phyloP scores from a whole-genome alignment of 1,139 yeast genomes.

The Lodderomyces parapsilosis region DNA sequence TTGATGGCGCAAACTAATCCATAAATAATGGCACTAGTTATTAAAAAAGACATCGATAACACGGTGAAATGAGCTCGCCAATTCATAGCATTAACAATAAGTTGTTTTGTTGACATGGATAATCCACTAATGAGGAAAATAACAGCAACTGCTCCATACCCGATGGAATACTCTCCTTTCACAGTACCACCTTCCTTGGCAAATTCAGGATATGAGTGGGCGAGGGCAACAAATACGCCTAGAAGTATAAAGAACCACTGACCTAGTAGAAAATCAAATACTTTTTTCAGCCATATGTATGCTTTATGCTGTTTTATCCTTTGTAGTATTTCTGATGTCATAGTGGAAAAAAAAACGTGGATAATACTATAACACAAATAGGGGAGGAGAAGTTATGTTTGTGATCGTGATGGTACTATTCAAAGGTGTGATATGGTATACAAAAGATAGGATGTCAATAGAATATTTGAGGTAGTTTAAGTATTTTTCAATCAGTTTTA shows the following conservation, averaged over 20 bases:
- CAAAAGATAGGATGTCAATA: too few species aligned
- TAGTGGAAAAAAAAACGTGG: too few species aligned
- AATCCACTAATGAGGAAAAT: constrained; percentile 81
- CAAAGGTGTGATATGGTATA: too few species aligned
- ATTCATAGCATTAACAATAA: constrained; percentile 58
- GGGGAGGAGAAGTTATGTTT: too few species aligned
- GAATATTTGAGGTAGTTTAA: too few species aligned
- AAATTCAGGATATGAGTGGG: constrained; percentile 76
- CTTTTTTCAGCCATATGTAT: constrained; percentile 16
- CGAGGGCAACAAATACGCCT: constrained; percentile 71
- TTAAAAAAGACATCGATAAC: constrained; percentile 63
- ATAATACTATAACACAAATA: too few species aligned
- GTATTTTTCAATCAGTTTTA: background rate
- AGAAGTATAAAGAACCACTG: constrained; percentile 76
- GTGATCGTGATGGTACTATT: too few species aligned
- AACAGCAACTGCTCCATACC: constrained; percentile 84
- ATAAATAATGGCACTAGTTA: constrained; percentile 72
- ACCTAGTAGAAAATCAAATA: constrained; percentile 28
- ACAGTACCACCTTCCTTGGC: constrained; percentile 83
- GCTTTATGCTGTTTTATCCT: constrained; percentile 10
- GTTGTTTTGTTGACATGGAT: constrained; percentile 64
- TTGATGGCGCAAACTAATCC: constrained; percentile 72
- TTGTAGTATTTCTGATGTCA: constrained; percentile 4
- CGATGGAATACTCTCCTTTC: constrained; percentile 69
- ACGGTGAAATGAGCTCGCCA: constrained; percentile 85